phyloP scores from a whole-genome alignment of 2,329 filamentous ascomycete species.

The Pseudogymnoascus sp. region DNA sequence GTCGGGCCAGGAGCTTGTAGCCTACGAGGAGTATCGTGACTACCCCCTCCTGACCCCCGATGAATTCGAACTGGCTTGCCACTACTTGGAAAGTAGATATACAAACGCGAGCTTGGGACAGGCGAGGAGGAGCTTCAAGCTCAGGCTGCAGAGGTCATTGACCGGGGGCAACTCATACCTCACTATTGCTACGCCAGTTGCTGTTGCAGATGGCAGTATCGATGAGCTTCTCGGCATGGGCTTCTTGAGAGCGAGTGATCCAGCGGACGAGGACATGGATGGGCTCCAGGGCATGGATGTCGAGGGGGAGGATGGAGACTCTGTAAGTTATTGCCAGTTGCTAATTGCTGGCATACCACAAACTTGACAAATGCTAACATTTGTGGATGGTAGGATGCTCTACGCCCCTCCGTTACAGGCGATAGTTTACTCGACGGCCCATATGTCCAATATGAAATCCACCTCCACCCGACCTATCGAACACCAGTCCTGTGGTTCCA shows the following conservation, averaged over 20 bases:
- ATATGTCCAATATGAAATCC: conserved; percentile 57
- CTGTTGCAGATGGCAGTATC: conserved; percentile 23
- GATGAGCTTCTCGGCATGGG: conserved; percentile 23
- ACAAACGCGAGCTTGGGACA: conserved; percentile 50
- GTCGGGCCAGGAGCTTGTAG: conserved; percentile 6
- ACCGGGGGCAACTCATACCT: conserved; percentile 25
- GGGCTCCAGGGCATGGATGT: conserved; percentile 17
- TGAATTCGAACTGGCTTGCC: conserved; percentile 60
- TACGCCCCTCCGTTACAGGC: neutral
- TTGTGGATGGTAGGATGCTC: neutral
- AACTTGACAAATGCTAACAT: conserved; percentile 17
- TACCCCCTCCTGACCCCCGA: conserved; percentile 56
- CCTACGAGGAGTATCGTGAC: conserved; percentile 28
- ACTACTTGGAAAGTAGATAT: conserved; percentile 53
- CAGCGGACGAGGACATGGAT: conserved; percentile 17
- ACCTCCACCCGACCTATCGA: conserved; percentile 67
- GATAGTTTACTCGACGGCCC: conserved; percentile 18
- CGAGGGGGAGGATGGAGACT: conserved; percentile 24
- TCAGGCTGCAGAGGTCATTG: conserved; percentile 37
- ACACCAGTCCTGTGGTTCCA: conserved; percentile 72
- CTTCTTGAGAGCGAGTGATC: conserved; percentile 17
- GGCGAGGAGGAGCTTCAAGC: conserved; percentile 47
- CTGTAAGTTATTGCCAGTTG: conserved; percentile 18
- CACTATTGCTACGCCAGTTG: conserved; percentile 26
- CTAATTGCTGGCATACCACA: conserved; percentile 12